These are phyloP conservation scores for Syzygium jambos DNA, from an alignment of 345 rosid genomes.

Conservation along the genomic window DNA sequence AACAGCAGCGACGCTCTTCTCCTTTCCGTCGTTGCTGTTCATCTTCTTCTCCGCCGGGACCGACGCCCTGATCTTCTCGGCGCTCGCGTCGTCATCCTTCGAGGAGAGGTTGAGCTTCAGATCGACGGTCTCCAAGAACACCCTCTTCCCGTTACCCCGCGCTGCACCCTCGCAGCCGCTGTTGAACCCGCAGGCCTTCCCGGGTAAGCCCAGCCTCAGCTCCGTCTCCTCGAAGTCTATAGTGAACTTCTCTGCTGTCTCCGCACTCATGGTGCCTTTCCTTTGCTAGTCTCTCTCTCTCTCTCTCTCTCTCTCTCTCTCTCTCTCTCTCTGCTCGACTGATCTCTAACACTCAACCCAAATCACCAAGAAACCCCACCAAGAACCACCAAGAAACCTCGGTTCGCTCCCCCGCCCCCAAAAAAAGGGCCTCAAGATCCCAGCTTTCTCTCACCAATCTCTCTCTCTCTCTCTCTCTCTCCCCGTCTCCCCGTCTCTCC, in stretches of 20 bases:
- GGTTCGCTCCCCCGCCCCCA: background rate
- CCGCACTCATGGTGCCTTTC: constrained; percentile 7
- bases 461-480: background rate
- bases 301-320: background rate
- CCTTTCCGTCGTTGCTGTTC: constrained; percentile 20
- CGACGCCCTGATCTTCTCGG: constrained; percentile 12
- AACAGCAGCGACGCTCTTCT: constrained; percentile 3
- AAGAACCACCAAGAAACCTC: background rate
- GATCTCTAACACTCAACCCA: background rate
- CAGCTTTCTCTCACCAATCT: background rate
- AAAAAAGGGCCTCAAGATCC: background rate
- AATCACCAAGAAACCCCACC: background rate
- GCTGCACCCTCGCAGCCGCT: constrained; percentile 14
- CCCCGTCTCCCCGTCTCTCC: background rate
- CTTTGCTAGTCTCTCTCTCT: background rate
- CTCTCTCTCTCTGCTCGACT: background rate
- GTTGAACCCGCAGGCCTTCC: constrained; percentile 4
- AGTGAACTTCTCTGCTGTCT: constrained; percentile 16
- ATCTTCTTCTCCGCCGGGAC: constrained; percentile 1
- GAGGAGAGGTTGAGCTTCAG: constrained; percentile 66
- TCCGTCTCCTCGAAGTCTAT: constrained; percentile 91
- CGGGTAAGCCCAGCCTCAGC: constrained; percentile 65
- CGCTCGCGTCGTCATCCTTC: background rate
- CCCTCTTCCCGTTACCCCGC: constrained; percentile 47
- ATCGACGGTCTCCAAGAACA: constrained; percentile 55